These are phyloP conservation scores for Tulasnella calospora DNA, from an alignment of 768 basidiomycete species.

Conservation along the genomic window DNA sequence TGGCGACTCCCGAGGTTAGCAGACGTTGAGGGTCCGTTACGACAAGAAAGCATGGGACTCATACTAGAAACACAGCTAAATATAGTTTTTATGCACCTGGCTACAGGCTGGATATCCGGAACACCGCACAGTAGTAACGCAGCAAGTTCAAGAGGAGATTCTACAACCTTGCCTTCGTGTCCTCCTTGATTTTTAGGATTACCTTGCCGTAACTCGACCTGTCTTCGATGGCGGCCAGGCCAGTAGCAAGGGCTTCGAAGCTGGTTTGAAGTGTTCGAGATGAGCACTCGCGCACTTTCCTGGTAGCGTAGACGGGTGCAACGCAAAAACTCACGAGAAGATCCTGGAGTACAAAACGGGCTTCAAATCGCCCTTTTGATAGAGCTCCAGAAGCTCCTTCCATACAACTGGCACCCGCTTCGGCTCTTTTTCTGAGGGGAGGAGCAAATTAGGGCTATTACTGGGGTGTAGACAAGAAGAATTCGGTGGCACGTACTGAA, in stretches of 20 bases:
- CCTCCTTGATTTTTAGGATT: conserved; percentile 57
- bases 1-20: too few relatives aligned
- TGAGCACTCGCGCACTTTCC: not conserved
- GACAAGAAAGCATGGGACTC: too few relatives aligned
- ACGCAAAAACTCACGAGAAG: conserved; percentile 41
- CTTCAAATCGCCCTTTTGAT: conserved; percentile 57
- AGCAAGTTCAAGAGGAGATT: too few relatives aligned
- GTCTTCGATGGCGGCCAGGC: conserved; percentile 67
- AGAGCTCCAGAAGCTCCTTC: conserved; percentile 65
- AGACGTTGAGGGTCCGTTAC: too few relatives aligned
- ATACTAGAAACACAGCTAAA: too few relatives aligned
- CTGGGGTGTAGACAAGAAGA: not conserved
- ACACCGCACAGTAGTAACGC: too few relatives aligned
- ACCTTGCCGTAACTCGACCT: conserved; percentile 93
- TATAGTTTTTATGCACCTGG: too few relatives aligned
- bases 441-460: not conserved
- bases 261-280: conserved; percentile 32
- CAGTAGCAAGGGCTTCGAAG: conserved; percentile 61
- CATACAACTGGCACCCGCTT: conserved; percentile 62
- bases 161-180: conserved; percentile 1
- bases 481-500: conserved; percentile 43
- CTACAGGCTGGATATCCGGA: too few relatives aligned
- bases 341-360: conserved; percentile 67
- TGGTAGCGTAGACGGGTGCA: not conserved
- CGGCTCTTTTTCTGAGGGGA: conserved; percentile 56